Conservation (phyloP, 2,329 filamentous ascomycete genomes). For the Stachybotrys chartarum region DNA sequence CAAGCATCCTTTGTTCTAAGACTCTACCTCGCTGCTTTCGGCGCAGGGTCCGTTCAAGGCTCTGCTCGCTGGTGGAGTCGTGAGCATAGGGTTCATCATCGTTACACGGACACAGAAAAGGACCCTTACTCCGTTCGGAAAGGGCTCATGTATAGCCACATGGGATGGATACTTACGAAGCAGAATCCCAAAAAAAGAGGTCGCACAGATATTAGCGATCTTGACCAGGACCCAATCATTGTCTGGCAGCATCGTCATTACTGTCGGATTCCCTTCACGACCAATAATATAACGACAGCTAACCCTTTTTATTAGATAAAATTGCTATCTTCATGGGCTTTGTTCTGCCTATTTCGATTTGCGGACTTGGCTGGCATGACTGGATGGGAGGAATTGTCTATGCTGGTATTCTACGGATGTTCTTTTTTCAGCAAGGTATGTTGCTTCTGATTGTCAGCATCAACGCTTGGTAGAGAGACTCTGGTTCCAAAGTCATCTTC, state of each 20-base stretch:
- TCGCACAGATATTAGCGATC: slow-evolving; percentile 71
- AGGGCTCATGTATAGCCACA: slow-evolving; percentile 61
- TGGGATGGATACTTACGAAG: slow-evolving; percentile 82
- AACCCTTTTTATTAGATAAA: slow-evolving; percentile 27
- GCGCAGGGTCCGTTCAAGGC: slow-evolving; percentile 69
- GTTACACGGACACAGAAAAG: slow-evolving; percentile 79
- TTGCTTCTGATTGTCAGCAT: neutral
- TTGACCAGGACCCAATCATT: slow-evolving; percentile 71
- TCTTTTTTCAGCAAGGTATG: slow-evolving; percentile 64
- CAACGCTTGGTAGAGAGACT: neutral
- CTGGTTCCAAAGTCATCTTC: neutral
- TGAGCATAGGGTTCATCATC: slow-evolving; percentile 73
- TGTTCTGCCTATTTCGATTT: slow-evolving; percentile 60
- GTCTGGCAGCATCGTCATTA: slow-evolving; percentile 77
- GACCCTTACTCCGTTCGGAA: slow-evolving; percentile 78
- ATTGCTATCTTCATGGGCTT: slow-evolving; percentile 65
- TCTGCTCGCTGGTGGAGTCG: slow-evolving; percentile 76
- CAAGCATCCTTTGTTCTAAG: slow-evolving; percentile 63
- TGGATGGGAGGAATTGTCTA: slow-evolving; percentile 71
- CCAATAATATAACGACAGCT: neutral
- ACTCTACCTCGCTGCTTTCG: slow-evolving; percentile 67
- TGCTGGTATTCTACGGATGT: slow-evolving; percentile 69
- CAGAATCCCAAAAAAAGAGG: slow-evolving; percentile 77
- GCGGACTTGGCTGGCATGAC: slow-evolving; percentile 67
- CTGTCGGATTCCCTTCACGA: slow-evolving; percentile 30